Evolutionary conservation across 768 basidiomycete species (phyloP).

Genomic region (Leucosporidium creatinivorum): DNA sequence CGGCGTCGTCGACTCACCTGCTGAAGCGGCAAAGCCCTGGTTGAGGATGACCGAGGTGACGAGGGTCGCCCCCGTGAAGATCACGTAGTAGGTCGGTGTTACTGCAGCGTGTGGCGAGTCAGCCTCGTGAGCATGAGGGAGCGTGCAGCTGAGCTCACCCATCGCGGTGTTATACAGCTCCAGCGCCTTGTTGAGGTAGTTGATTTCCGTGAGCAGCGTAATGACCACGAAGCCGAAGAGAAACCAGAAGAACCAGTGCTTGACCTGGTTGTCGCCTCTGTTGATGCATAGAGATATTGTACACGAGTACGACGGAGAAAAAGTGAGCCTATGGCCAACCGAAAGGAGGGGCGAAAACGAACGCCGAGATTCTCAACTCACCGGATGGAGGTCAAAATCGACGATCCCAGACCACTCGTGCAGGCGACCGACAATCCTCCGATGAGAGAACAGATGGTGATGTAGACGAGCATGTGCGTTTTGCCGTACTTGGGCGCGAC

Average conservation of each 20-base stretch:
- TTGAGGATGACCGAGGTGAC: constrained; percentile 56
- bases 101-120: constrained; percentile 21
- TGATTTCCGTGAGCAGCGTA: constrained; percentile 82
- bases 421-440: constrained; percentile 92
- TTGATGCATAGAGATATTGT: too few species aligned
- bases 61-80: constrained; percentile 46
- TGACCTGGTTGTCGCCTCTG: constrained; percentile 58
- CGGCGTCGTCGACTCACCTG: constrained; percentile 22
- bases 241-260: constrained; percentile 67
- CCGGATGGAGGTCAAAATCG: constrained; percentile 63
- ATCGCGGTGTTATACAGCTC: constrained; percentile 73
- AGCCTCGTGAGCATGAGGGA: too few species aligned
- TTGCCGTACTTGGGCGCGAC: constrained; percentile 83
- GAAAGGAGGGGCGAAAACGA: too few species aligned
- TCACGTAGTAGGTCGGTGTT: constrained; percentile 35
- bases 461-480: constrained; percentile 66
- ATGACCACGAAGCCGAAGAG: constrained; percentile 70
- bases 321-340: too few species aligned
- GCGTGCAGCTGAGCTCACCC: constrained; percentile 37
- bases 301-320: too few species aligned
- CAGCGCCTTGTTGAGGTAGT: constrained; percentile 90
- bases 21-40: constrained; percentile 74
- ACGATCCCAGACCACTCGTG: constrained; percentile 84
- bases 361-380: too few species aligned
- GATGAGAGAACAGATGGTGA: constrained; percentile 83